A percentile compares a stretch with the other conserved stretches of the same genome.
Conservation (phyloP, 768 basidiomycete genomes). For the Collybia sordida region DNA sequence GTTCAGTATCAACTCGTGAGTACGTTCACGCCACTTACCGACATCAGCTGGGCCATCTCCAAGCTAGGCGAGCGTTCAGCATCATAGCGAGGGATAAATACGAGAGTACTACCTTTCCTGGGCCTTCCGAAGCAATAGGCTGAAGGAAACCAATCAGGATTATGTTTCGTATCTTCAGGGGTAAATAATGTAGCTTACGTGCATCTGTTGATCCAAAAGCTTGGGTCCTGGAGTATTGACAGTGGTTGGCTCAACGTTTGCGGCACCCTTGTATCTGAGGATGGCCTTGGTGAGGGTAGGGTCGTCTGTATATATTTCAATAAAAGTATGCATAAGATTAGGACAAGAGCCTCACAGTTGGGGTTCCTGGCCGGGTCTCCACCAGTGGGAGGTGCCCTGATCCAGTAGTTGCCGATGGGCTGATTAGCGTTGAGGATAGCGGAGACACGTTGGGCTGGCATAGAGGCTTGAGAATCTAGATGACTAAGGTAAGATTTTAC, state of each 20-base stretch:
- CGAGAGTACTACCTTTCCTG: slow-evolving; percentile 9
- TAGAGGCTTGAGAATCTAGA: neutral
- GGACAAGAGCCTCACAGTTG: slow-evolving; percentile 14
- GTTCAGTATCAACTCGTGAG: neutral
- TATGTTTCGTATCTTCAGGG: neutral
- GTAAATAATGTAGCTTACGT: slow-evolving; percentile 10
- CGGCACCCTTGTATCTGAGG: slow-evolving; percentile 30
- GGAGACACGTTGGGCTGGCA: slow-evolving; percentile 34
- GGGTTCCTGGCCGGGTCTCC: slow-evolving; percentile 18
- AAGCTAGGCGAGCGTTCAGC: slow-evolving; percentile 10
- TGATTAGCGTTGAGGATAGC: slow-evolving; percentile 40
- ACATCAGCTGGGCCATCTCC: slow-evolving; percentile 15
- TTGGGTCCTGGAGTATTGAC: slow-evolving; percentile 12
- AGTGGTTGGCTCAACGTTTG: slow-evolving; percentile 23
- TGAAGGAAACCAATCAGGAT: neutral
- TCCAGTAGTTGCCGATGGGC: slow-evolving; percentile 44
- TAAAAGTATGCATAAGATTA: neutral
- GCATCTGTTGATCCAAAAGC: slow-evolving; percentile 21
- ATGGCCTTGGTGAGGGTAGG: slow-evolving; percentile 28
- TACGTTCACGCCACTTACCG: slow-evolving; percentile 4
- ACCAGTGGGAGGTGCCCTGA: slow-evolving; percentile 28
- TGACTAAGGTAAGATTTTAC: neutral
- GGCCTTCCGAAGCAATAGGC: slow-evolving; percentile 15
- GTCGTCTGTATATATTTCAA: slow-evolving; percentile 11
- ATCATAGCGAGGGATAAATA: neutral